Conservation (phyloP, 179 eudicot genomes). For the Carnegiea gigantea region DNA sequence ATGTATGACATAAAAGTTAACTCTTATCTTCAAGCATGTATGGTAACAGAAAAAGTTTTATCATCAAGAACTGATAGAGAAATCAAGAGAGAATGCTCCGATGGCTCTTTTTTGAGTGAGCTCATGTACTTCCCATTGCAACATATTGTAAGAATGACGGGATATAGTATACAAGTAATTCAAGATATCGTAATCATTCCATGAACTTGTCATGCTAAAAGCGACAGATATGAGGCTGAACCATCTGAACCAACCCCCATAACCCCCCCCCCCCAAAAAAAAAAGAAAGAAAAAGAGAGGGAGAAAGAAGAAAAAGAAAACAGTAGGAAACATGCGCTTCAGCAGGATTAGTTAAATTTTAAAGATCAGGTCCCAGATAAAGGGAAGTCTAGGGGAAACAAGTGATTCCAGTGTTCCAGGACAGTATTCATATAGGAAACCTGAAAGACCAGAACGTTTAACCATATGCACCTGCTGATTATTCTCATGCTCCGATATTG, state of each 20-base stretch:
- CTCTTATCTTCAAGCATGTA: too few species aligned
- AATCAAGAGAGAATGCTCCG: background rate
- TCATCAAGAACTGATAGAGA: background rate
- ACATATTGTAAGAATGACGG: background rate
- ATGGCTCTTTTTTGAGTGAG: background rate
- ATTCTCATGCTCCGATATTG: constrained; percentile 78
- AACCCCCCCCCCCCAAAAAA: background rate
- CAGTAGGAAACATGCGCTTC: background rate
- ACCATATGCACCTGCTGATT: constrained; percentile 74
- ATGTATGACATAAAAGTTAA: too few species aligned
- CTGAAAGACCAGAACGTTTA: background rate
- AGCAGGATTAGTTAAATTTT: background rate
- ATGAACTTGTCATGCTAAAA: too few species aligned
- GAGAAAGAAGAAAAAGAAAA: background rate
- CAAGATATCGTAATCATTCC: background rate
- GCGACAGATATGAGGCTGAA: background rate
- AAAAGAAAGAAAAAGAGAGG: background rate
- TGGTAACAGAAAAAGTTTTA: background rate
- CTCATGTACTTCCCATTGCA: background rate
- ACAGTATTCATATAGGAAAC: background rate
- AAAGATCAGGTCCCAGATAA: background rate
- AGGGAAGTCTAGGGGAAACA: background rate
- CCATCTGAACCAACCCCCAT: background rate
- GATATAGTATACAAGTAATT: background rate
- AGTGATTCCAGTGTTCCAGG: background rate